phyloP scores from a whole-genome alignment of 2,329 filamentous ascomycete species.

The Colletotrichum musae region DNA sequence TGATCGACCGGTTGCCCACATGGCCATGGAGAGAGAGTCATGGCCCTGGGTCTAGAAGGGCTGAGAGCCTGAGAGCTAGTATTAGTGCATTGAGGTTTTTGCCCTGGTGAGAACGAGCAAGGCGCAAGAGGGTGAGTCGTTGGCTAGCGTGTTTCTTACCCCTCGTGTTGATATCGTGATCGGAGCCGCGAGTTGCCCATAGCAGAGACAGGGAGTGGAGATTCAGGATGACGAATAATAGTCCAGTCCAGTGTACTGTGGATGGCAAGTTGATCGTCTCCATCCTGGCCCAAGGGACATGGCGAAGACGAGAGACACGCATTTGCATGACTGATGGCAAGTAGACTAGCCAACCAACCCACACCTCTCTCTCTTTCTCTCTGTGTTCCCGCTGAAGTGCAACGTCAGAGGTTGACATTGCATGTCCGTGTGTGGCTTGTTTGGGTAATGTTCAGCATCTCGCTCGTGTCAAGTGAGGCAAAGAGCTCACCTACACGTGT shows the following conservation, averaged over 20 bases:
- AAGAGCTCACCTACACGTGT: not conserved
- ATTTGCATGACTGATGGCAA: no score
- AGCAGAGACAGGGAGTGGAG: constrained; percentile 1
- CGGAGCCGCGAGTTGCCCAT: constrained; percentile 19
- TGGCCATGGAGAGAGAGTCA: constrained; percentile 29
- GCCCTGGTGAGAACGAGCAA: constrained; percentile 16
- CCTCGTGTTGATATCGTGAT: constrained; percentile 26
- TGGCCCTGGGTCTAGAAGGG: constrained; percentile 21
- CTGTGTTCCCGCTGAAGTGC: not conserved
- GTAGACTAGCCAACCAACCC: no score
- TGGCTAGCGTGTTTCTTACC: constrained; percentile 32
- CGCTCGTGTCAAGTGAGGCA: not conserved
- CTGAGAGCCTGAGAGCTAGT: not conserved
- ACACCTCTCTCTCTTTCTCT: no score
- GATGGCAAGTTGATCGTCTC: not conserved
- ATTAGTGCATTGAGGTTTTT: constrained; percentile 20
- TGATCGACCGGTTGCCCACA: constrained; percentile 21
- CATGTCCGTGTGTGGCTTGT: not conserved
- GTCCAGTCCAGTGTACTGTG: not conserved
- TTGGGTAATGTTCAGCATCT: not conserved
- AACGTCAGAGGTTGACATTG: not conserved
- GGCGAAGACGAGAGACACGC: no score
- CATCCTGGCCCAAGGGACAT: no score
- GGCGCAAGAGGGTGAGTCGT: constrained; percentile 23
- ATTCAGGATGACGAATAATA: not conserved